These are phyloP conservation scores for Asterochloris erici DNA, from an alignment of 139 green algal genomes.

Conservation along the genomic window DNA sequence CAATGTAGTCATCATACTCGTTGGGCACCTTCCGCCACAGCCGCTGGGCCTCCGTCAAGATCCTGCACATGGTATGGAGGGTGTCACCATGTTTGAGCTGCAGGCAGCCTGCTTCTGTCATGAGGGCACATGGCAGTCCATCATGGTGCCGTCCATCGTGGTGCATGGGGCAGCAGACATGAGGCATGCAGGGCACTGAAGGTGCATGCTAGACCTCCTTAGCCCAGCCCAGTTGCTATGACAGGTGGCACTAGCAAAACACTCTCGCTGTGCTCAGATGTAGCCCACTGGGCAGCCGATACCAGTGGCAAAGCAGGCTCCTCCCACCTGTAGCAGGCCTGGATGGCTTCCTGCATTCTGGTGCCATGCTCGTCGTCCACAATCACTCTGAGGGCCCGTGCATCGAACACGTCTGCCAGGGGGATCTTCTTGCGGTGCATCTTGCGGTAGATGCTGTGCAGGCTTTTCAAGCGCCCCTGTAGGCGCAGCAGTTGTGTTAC, in stretches of 20 bases:
- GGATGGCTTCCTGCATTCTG: conserved; percentile 15
- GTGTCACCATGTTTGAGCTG: too few species aligned
- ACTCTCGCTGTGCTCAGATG: too few species aligned
- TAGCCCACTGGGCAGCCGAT: too few species aligned
- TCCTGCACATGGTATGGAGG: not conserved
- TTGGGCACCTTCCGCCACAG: conserved; percentile 71
- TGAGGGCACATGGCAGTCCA: not conserved
- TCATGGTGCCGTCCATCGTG: too few species aligned
- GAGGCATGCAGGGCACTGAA: too few species aligned
- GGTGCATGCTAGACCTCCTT: too few species aligned
- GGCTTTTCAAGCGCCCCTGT: conserved; percentile 85
- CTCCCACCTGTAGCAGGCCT: conserved; percentile 13
- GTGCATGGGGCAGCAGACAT: too few species aligned
- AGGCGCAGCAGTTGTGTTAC: not conserved
- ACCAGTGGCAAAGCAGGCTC: too few species aligned
- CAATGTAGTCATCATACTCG: conserved; percentile 91
- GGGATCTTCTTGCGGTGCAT: conserved; percentile 80
- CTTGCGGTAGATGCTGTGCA: conserved; percentile 85
- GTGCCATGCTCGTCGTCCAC: conserved; percentile 74
- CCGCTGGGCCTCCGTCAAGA: conserved; percentile 61
- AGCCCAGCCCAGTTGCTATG: too few species aligned
- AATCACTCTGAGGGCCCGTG: conserved; percentile 83
- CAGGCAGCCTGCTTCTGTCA: conserved; percentile 10
- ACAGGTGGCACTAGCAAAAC: too few species aligned
- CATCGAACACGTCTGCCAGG: conserved; percentile 83